These are phyloP conservation scores for Cladosporium halotolerans DNA, from an alignment of 2,329 filamentous ascomycete species.

Conservation along the genomic window DNA sequence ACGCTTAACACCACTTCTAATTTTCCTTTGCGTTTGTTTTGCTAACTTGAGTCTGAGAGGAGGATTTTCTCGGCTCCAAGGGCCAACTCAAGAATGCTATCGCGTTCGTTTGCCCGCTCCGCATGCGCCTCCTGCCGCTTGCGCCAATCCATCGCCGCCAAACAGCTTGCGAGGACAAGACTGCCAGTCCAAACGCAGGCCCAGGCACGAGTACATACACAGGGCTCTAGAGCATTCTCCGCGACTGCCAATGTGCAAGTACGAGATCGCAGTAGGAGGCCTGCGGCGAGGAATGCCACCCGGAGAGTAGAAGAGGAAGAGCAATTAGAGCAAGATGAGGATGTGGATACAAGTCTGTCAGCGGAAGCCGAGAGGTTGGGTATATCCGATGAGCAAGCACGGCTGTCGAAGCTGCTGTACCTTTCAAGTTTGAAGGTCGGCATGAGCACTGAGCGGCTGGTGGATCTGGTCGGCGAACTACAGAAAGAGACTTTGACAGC, in stretches of 20 bases:
- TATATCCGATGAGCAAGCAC: neutral
- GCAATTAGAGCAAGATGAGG: neutral
- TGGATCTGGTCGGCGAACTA: neutral
- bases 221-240: neutral
- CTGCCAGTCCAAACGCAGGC: neutral
- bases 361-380: neutral
- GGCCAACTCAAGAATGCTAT: no score
- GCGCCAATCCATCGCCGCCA: slow-evolving; percentile 14
- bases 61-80: no score
- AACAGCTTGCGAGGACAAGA: slow-evolving; percentile 13
- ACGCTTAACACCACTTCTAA: no score
- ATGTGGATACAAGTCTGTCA: neutral
- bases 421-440: neutral
- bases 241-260: neutral
- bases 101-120: neutral
- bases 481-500: neutral
- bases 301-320: neutral
- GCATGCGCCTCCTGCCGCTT: slow-evolving; percentile 16
- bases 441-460: slow-evolving; percentile 4
- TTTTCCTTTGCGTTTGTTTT: no score
- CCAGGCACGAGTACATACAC: neutral
- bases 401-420: neutral
- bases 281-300: neutral
- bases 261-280: neutral
- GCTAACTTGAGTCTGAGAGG: no score